Conservation (phyloP, 2,329 filamentous ascomycete genomes). For the Hypoxylon sp. region DNA sequence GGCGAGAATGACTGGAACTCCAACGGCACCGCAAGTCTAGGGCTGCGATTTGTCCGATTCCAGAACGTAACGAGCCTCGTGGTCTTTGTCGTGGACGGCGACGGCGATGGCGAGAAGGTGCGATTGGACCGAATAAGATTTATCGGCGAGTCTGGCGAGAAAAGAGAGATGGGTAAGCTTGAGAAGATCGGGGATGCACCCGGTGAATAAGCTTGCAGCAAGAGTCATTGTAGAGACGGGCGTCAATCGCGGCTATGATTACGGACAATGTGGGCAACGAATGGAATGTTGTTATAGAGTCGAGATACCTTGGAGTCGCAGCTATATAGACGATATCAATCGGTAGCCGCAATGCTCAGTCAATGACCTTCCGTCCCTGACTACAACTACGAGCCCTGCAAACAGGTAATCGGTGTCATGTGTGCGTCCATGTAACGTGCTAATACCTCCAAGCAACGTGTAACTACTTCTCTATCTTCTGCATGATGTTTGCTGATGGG, state of each 20-base stretch:
- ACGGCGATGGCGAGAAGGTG: conserved; percentile 86
- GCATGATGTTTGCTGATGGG: conserved; percentile 14
- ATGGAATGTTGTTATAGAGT: conserved; percentile 32
- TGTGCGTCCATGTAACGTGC: conserved; percentile 20
- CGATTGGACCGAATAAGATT: conserved; percentile 84
- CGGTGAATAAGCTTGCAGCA: conserved; percentile 65
- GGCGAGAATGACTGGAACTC: conserved; percentile 84
- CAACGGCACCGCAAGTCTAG: conserved; percentile 79
- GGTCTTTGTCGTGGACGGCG: conserved; percentile 89
- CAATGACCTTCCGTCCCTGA: not conserved
- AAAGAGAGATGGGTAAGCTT: conserved; percentile 92
- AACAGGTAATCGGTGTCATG: conserved; percentile 14
- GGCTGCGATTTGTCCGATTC: conserved; percentile 95
- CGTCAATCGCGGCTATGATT: conserved; percentile 29
- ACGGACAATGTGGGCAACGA: conserved; percentile 29
- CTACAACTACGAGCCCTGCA: conserved; percentile 11
- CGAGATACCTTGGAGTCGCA: conserved; percentile 17
- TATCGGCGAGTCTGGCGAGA: conserved; percentile 91
- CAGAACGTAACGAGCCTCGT: conserved; percentile 91
- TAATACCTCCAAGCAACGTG: not conserved
- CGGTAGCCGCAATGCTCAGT: conserved; percentile 17
- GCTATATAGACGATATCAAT: conserved; percentile 42
- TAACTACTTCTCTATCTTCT: not conserved
- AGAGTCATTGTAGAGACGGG: conserved; percentile 11
- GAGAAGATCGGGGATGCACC: conserved; percentile 91